phyloP scores from a whole-genome alignment of 1,284 basidiomycete genomes.

The Malassezia equina region DNA sequence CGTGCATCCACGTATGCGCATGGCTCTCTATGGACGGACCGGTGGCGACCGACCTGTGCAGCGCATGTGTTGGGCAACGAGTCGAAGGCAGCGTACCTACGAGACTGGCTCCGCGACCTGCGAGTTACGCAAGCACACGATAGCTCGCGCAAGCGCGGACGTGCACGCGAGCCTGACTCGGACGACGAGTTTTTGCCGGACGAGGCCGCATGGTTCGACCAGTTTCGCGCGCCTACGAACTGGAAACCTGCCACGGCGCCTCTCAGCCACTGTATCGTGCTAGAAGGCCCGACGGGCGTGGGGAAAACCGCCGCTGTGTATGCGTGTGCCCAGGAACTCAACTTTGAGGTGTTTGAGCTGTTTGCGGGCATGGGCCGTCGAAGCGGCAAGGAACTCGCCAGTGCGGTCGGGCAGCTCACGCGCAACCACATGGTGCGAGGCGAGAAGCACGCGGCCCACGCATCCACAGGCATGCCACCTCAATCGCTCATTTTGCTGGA shows the following conservation, averaged over 20 bases:
- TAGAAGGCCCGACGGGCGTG: slow-evolving; percentile 59
- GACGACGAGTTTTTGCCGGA: slow-evolving; percentile 19
- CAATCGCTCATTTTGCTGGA: slow-evolving; percentile 92
- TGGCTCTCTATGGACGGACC: slow-evolving; percentile 15
- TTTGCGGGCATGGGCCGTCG: slow-evolving; percentile 79
- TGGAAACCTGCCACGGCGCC: background rate
- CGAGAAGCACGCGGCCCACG: background rate
- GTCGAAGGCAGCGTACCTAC: slow-evolving; percentile 13
- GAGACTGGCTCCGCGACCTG: slow-evolving; percentile 25
- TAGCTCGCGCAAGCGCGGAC: slow-evolving; percentile 7
- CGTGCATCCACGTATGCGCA: background rate
- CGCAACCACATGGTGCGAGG: slow-evolving; percentile 56
- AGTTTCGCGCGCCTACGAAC: slow-evolving; percentile 16
- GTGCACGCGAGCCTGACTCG: slow-evolving; percentile 17
- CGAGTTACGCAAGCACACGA: slow-evolving; percentile 8
- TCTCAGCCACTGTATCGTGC: slow-evolving; percentile 50
- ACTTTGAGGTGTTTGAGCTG: slow-evolving; percentile 93
- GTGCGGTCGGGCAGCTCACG: slow-evolving; percentile 80
- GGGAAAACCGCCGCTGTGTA: slow-evolving; percentile 44
- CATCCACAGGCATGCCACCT: slow-evolving; percentile 33
- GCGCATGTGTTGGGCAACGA: slow-evolving; percentile 22
- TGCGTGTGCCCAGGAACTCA: slow-evolving; percentile 56
- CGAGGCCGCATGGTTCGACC: slow-evolving; percentile 24
- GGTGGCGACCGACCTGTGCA: slow-evolving; percentile 19
- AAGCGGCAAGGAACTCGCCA: slow-evolving; percentile 65